These are phyloP conservation scores for Phytophthora parvispora DNA, from an alignment of 352 stramenopile genomes.

Conservation along the genomic window DNA sequence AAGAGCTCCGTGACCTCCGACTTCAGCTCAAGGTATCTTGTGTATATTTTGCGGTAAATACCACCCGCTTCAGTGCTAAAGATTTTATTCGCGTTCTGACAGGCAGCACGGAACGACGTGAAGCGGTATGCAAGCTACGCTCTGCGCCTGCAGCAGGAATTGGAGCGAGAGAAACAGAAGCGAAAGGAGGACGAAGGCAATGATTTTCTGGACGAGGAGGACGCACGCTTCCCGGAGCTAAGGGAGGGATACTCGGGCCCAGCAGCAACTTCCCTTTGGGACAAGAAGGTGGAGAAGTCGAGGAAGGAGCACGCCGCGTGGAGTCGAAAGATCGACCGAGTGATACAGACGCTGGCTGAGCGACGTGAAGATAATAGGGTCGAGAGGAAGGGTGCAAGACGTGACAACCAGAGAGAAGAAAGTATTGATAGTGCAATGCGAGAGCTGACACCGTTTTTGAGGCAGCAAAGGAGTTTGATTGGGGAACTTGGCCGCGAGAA, in stretches of 20 bases:
- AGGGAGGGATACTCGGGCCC: conserved; percentile 1
- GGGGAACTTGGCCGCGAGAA: conserved; percentile 38
- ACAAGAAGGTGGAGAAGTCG: conserved; percentile 23
- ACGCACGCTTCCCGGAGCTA: neutral
- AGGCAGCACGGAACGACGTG: conserved; percentile 40
- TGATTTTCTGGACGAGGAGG: conserved; percentile 3
- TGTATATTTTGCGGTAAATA: too few species aligned
- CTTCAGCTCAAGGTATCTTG: conserved; percentile 35
- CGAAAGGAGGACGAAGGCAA: neutral
- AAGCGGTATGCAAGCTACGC: conserved; percentile 46
- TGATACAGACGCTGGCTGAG: conserved; percentile 14
- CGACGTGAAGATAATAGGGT: neutral
- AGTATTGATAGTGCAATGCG: conserved; percentile 3
- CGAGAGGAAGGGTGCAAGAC: conserved; percentile 6
- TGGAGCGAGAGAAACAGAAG: conserved; percentile 38
- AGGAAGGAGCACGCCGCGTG: conserved; percentile 14
- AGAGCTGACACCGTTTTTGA: conserved; percentile 26
- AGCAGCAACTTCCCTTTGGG: conserved; percentile 7
- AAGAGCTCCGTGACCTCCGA: conserved; percentile 29
- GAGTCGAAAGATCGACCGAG: conserved; percentile 29
- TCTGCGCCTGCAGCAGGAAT: conserved; percentile 41
- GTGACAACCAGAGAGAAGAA: conserved; percentile 9
- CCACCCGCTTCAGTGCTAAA: neutral
- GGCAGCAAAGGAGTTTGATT: conserved; percentile 31
- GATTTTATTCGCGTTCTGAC: neutral